Conservation (phyloP, 768 basidiomycete species). For the Lentinula raphanica region DNA sequence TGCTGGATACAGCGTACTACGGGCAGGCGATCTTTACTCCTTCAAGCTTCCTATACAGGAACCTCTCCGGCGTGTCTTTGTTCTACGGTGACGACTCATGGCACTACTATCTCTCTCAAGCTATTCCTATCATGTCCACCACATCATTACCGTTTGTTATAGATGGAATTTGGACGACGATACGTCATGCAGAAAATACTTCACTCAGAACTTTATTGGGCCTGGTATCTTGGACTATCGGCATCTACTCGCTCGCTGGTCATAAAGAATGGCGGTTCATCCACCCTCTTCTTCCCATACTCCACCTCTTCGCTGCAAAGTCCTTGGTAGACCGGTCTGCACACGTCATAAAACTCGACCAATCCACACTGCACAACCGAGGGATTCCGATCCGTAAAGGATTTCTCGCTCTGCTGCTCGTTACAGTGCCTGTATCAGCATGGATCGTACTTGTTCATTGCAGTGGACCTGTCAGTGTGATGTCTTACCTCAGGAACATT, state of each 20-base stretch:
- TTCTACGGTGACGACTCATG: constrained; percentile 86
- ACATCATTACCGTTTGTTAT: constrained; percentile 69
- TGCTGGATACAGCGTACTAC: constrained; percentile 71
- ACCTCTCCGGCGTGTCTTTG: constrained; percentile 80
- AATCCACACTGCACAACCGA: constrained; percentile 3
- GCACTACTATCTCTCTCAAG: constrained; percentile 90
- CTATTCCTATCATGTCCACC: constrained; percentile 74
- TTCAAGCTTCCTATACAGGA: constrained; percentile 77
- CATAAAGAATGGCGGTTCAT: constrained; percentile 99
- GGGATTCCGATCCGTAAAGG: constrained; percentile 26
- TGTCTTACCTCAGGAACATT: constrained; percentile 59
- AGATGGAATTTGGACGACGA: constrained; percentile 46
- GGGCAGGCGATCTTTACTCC: constrained; percentile 64
- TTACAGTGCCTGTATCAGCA: constrained; percentile 55
- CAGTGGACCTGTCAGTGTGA: constrained; percentile 71
- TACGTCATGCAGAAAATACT: constrained; percentile 20
- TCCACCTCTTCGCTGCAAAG: constrained; percentile 75
- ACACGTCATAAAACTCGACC: constrained; percentile 1
- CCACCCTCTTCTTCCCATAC: constrained; percentile 81
- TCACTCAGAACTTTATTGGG: constrained; percentile 41
- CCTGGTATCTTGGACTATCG: constrained; percentile 55
- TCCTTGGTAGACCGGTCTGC: constrained; percentile 52
- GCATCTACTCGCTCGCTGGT: constrained; percentile 70
- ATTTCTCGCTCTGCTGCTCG: constrained; percentile 40
- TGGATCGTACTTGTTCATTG: constrained; percentile 77